phyloP scores from a whole-genome alignment of 768 basidiomycete genomes.

The Boletus barrowsii region DNA sequence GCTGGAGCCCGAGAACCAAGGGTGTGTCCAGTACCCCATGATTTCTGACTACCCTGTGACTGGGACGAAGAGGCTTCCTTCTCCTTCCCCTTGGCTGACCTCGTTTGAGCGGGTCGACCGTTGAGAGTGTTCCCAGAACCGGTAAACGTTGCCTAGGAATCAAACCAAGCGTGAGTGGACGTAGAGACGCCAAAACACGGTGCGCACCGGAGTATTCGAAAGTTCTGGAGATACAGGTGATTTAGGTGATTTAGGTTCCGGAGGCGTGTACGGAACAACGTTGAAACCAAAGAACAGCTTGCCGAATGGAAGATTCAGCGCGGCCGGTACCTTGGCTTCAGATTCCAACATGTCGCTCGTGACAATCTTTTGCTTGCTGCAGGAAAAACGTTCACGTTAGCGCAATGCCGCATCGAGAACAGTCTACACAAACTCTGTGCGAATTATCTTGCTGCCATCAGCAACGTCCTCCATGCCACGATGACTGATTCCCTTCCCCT shows the following conservation, averaged over 20 bases:
- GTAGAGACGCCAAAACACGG: neutral
- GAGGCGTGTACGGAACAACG: slow-evolving; percentile 63
- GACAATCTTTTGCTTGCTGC: slow-evolving; percentile 78
- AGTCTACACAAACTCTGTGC: slow-evolving; percentile 71
- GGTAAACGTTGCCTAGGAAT: slow-evolving; percentile 45
- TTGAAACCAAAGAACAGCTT: slow-evolving; percentile 97
- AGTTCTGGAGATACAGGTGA: slow-evolving; percentile 28
- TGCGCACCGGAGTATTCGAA: slow-evolving; percentile 30
- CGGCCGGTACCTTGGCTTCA: slow-evolving; percentile 80
- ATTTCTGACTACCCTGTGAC: slow-evolving; percentile 30
- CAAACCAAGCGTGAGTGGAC: neutral
- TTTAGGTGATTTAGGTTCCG: slow-evolving; percentile 30
- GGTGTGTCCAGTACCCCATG: slow-evolving; percentile 50
- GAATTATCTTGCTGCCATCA: slow-evolving; percentile 81
- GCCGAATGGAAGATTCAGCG: slow-evolving; percentile 87
- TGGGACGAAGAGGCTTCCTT: slow-evolving; percentile 37
- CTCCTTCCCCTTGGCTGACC: slow-evolving; percentile 54
- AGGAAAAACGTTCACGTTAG: slow-evolving; percentile 7
- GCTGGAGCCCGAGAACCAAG: slow-evolving; percentile 38
- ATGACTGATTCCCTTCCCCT: slow-evolving; percentile 88
- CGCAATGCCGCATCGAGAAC: neutral
- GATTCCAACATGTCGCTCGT: slow-evolving; percentile 76
- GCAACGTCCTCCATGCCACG: slow-evolving; percentile 78
- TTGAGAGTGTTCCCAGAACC: slow-evolving; percentile 69
- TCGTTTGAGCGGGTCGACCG: slow-evolving; percentile 41